phyloP scores from a whole-genome alignment of 306 rosid species.

The Lagenaria siceraria region DNA sequence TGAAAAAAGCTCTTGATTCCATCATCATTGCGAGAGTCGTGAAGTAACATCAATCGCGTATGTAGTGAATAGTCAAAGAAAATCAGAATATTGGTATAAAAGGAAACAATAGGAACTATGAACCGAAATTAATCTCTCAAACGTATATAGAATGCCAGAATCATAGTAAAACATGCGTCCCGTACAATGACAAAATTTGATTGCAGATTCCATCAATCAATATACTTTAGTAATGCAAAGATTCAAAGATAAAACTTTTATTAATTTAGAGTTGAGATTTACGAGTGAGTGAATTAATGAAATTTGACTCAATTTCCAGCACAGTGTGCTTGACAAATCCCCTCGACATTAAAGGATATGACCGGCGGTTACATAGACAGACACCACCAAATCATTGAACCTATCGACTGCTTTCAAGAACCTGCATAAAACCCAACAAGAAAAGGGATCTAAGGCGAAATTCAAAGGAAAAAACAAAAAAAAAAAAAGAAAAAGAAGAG shows the following conservation, averaged over 20 bases:
- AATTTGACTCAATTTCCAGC: background rate
- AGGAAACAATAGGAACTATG: background rate
- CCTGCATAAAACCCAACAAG: constrained; percentile 40
- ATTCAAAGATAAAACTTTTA: background rate
- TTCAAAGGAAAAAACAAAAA: background rate
- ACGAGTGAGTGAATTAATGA: background rate
- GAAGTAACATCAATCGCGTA: constrained; percentile 88
- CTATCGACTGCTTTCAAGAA: constrained; percentile 87
- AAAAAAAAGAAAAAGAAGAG: background rate
- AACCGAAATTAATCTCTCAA: background rate
- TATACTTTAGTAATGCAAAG: background rate
- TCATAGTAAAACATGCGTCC: background rate
- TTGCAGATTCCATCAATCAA: background rate
- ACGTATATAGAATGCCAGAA: background rate
- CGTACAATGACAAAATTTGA: background rate
- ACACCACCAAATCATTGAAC: constrained; percentile 80
- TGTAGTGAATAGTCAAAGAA: constrained; percentile 54
- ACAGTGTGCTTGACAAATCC: background rate
- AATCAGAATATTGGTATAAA: background rate
- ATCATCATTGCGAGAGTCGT: constrained; percentile 91
- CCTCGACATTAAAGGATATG: constrained; percentile 52
- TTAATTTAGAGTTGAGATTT: background rate
- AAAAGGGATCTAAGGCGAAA: background rate
- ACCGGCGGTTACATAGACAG: constrained; percentile 95
- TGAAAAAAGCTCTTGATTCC: constrained; percentile 98